Base-by-base conservation (phyloP, 306 rosid genomes). In the Cyclanthera cordifolia region DNA sequence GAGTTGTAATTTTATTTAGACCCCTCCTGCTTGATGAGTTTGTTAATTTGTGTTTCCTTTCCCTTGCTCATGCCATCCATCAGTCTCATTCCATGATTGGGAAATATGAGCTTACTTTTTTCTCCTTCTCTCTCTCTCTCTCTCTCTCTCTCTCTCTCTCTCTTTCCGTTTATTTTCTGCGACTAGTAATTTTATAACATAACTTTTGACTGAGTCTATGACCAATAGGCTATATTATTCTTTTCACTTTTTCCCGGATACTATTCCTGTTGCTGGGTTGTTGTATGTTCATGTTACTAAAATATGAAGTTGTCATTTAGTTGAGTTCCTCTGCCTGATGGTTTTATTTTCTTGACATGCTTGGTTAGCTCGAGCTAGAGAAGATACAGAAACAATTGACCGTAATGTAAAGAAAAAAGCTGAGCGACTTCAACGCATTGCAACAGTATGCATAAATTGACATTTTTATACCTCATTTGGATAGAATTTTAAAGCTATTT, bases 351-450 rank as follows among this genome's bases (percentile, higher is more conserved):
- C 41, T 32, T 73, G 41, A 28, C 41, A 51, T 81, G 27, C 30
- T 82, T 82, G 76, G 52, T 74, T 72, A 92, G 98, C 98, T 76
- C 88, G 95, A 71, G 98, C 89, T 61, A 89, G 93, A 76, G 80
- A 89, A 85, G 95, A 83, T 70, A 89, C 96, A 20, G 83, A 82
- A 80, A 86, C 73, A 82, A 79, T 92, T 74, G 98, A 89, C 74
- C 96, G 87, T 25, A 51, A 72, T 58, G 93, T 92, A 67, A 92
- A 89, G 84, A 86, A 83, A 78, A 92, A 87, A 79, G 98, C 96
- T 13, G 79, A 86, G 76, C 74, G 80, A 34, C 87, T 92, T 27
- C 88, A 76, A 73, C 85, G 70, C 57, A 78, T 89, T 78, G 95
- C 96, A 28, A 75, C 76, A 70, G 96, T 92, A 61, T 74, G 95